A percentile compares a stretch with the other conserved stretches of the same genome.
phyloP scores from a whole-genome alignment of 2,329 filamentous ascomycete genomes.

The Waltergamsia citrina region DNA sequence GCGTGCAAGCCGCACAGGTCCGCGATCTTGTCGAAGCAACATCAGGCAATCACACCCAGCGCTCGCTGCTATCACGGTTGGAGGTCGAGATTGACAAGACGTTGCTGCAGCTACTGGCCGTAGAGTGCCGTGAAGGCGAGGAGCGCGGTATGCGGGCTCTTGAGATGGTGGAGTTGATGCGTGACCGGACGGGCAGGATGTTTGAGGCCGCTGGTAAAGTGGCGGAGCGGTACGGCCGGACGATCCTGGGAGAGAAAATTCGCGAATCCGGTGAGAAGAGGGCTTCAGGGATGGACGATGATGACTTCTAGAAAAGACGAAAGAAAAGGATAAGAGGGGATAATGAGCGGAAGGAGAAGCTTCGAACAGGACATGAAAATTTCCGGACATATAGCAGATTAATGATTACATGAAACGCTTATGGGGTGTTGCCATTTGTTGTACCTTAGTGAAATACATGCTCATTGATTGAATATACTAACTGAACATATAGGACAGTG shows the following conservation, averaged over 20 bases:
- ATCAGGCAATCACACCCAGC: conserved; percentile 47
- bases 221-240: conserved; percentile 72
- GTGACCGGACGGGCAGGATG: conserved; percentile 79
- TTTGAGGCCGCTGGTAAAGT: conserved; percentile 85
- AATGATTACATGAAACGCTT: too few species aligned
- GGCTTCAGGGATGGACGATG: conserved; percentile 50
- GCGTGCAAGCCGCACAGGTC: conserved; percentile 63
- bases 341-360: too few species aligned
- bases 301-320: conserved; percentile 22
- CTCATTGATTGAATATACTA: too few species aligned
- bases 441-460: too few species aligned
- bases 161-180: conserved; percentile 81
- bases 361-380: too few species aligned
- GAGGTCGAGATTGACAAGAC: conserved; percentile 86
- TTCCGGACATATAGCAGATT: too few species aligned
- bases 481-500: too few species aligned
- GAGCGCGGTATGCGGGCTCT: conserved; percentile 90
- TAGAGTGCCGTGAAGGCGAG: conserved; percentile 87
- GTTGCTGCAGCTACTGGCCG: conserved; percentile 76
- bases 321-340: neutral
- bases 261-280: conserved; percentile 69
- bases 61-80: conserved; percentile 55
- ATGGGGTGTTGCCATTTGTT: too few species aligned
- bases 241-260: conserved; percentile 83
- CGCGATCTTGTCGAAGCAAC: conserved; percentile 65